phyloP scores from a whole-genome alignment of 2,329 filamentous ascomycete species.

The Arthrobotrys sphaeroides region DNA sequence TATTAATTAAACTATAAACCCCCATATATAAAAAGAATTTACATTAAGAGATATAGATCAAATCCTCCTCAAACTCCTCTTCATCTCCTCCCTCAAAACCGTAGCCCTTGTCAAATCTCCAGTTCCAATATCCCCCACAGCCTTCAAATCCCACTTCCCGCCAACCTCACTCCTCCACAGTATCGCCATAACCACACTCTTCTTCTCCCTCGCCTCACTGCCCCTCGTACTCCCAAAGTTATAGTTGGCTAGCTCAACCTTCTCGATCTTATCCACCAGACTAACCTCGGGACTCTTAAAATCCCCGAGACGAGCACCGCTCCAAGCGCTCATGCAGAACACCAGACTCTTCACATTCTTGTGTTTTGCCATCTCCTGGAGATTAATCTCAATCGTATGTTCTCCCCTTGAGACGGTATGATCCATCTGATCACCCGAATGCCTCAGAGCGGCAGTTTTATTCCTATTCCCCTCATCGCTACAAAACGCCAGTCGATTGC shows the following conservation, averaged over 20 bases:
- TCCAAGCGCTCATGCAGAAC: constrained; percentile 50
- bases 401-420: background rate
- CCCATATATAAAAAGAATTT: background rate
- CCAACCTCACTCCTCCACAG: constrained; percentile 23
- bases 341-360: constrained; percentile 35
- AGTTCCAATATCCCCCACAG: constrained; percentile 46
- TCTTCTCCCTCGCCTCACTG: constrained; percentile 14
- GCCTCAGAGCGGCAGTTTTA: constrained; percentile 18
- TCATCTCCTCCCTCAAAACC: constrained; percentile 30
- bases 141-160: constrained; percentile 51
- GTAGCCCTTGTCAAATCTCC: constrained; percentile 37
- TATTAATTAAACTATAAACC: background rate
- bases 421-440: constrained; percentile 44
- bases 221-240: constrained; percentile 42
- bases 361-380: background rate
- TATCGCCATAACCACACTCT: constrained; percentile 50
- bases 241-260: constrained; percentile 42
- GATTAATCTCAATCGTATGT: constrained; percentile 41
- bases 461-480: constrained; percentile 19
- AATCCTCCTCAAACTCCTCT: constrained; percentile 32
- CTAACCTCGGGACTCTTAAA: constrained; percentile 44
- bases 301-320: background rate
- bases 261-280: constrained; percentile 27
- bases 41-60: background rate
- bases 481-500: constrained; percentile 18